Percentiles rank a stretch among this genome's conserved stretches.
Evolutionary conservation across 2,329 filamentous ascomycete genomes (phyloP).

Genomic region (Xylariaceae sp.): DNA sequence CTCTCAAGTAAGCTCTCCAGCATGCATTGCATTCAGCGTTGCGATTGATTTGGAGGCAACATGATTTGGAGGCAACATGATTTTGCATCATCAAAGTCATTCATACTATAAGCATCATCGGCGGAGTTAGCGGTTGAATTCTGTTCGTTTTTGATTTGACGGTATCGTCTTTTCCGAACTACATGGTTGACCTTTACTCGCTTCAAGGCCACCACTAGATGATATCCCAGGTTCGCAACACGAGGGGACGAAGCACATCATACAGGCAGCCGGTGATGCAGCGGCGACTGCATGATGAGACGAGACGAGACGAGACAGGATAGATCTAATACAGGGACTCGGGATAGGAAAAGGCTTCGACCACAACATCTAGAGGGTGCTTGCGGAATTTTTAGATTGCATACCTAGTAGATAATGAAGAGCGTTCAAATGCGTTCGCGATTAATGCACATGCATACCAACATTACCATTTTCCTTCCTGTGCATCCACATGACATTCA

Average conservation of each 20-base stretch:
- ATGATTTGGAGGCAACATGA: conserved; percentile 5
- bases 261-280: background rate
- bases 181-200: conserved; percentile 20
- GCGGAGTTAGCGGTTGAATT: conserved; percentile 21
- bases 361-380: too few species aligned
- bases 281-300: too few species aligned
- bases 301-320: too few species aligned
- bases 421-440: too few species aligned
- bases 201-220: conserved; percentile 19
- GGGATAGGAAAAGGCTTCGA: too few species aligned
- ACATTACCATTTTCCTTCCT: too few species aligned
- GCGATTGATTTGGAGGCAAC: conserved; percentile 13
- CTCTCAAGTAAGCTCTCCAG: conserved; percentile 33
- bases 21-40: conserved; percentile 13
- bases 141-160: conserved; percentile 14
- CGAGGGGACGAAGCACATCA: background rate
- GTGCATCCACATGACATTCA: too few species aligned
- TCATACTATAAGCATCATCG: conserved; percentile 21
- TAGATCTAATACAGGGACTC: too few species aligned
- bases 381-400: too few species aligned
- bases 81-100: conserved; percentile 5
- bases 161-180: conserved; percentile 15
- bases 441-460: too few species aligned
- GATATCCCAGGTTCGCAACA: conserved; percentile 17
- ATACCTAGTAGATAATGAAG: too few species aligned